These are phyloP conservation scores for Darksidea phi DNA, from an alignment of 495 filamentous ascomycete genomes.

Conservation along the genomic window DNA sequence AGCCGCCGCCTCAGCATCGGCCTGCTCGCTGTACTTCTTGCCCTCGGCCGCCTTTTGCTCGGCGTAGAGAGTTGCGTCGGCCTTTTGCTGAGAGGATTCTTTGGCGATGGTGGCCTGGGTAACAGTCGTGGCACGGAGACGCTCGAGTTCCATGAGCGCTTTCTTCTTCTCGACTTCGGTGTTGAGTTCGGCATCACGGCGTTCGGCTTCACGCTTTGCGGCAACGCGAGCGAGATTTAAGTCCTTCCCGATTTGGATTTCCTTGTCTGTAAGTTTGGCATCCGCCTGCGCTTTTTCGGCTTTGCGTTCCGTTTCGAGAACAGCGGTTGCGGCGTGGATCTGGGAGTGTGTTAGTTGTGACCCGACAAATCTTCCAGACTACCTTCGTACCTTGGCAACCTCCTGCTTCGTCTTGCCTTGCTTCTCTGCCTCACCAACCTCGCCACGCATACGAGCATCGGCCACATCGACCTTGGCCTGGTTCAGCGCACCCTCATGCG, in stretches of 20 bases:
- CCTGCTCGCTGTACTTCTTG: slow-evolving; percentile 35
- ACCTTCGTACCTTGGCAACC: slow-evolving; percentile 56
- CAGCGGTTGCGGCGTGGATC: slow-evolving; percentile 77
- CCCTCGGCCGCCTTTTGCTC: slow-evolving; percentile 39
- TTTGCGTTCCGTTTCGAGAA: slow-evolving; percentile 78
- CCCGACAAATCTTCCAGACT: no score
- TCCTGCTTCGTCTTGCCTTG: slow-evolving; percentile 74
- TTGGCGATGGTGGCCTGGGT: slow-evolving; percentile 71
- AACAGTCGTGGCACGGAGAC: slow-evolving; percentile 70
- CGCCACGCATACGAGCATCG: slow-evolving; percentile 72
- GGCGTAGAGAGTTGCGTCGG: slow-evolving; percentile 63
- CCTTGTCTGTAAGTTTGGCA: slow-evolving; percentile 65
- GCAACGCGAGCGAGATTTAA: slow-evolving; percentile 70
- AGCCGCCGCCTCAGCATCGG: slow-evolving; percentile 40
- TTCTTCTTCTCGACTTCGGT: slow-evolving; percentile 71
- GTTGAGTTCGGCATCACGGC: slow-evolving; percentile 72
- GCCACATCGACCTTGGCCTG: slow-evolving; percentile 78
- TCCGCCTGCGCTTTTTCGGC: slow-evolving; percentile 76
- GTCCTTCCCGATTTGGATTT: slow-evolving; percentile 67
- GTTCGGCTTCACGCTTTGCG: slow-evolving; percentile 67
- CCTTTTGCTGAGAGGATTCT: slow-evolving; percentile 70
- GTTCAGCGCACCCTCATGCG: slow-evolving; percentile 78
- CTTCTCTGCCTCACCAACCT: slow-evolving; percentile 76
- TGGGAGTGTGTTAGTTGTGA: no score
- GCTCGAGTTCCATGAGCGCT: slow-evolving; percentile 74